Evolutionary conservation across 768 basidiomycete genomes (phyloP), one percentile per base, ranked within the genome.

Genomic region (Tubosaeta brunneosetosa): DNA sequence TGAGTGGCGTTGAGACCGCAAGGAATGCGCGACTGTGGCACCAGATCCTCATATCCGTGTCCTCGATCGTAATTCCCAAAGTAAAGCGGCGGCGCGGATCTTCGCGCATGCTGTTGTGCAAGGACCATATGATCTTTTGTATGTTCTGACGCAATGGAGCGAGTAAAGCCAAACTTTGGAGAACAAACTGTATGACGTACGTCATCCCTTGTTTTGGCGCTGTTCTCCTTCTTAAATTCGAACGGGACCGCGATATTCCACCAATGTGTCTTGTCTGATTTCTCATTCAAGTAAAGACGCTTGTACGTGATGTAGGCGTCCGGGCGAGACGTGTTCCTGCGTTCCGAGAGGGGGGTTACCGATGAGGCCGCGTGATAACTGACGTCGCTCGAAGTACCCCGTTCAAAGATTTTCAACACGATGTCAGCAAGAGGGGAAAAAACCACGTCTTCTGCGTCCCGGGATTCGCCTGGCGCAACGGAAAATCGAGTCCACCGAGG

Each of bases 11-110:
- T 7, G 48, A 53, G 5, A 41, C 34, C 0, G 42, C 25, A 10
- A 61, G 43, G 2, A 50, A 37, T 16, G 48, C 44, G 9, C 41
- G 38, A 44, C 42, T 36, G 7, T 3, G 6, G 11, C 38, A 62
- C 72, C 72, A 73, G 19, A 71, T 1, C 17, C 71, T 56, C 59
- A 63, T 55, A 0, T 38, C 6, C 0, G 27, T 58, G 41, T 64
- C 57, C 47, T 70, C 64, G 14, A 68, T 50, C 0, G 64, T 68
- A 22, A 71, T 61, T 0, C 68, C 70, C 17, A 66, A 61, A 3
- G 57, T 51, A 31, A 67, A 65, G 4, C 63, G 49, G 4, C 61
- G 53, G 32, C 61, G 50, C 0, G 56, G 64, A 46, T 72, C 71
- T 33, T 62, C 53, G 2, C 55, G 53, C 64, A 72, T 66, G 41